Conservation (phyloP, 177 flowering plant species). For the Vitis hybrid region DNA sequence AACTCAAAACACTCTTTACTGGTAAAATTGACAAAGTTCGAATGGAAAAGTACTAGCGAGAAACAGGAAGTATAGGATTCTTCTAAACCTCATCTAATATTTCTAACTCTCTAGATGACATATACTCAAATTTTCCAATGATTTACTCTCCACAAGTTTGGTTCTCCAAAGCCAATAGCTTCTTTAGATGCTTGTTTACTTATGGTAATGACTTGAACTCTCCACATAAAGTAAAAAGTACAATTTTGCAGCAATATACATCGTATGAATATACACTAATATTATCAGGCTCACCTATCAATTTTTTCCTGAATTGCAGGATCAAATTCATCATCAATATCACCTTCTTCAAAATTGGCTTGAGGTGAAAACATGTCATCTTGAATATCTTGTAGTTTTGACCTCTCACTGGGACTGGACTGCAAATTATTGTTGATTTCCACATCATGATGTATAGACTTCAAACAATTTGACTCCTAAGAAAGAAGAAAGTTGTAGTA, state of each 20-base stretch:
- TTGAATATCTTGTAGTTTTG: constrained; percentile 21
- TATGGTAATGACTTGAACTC: background rate
- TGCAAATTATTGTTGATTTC: constrained; percentile 12
- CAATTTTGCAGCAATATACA: too few species aligned
- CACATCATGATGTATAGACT: constrained; percentile 22
- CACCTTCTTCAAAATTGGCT: constrained; percentile 54
- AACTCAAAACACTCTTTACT: too few species aligned
- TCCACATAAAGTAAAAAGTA: background rate
- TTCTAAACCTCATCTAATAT: too few species aligned
- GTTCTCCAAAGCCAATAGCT: too few species aligned
- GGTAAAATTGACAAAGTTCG: too few species aligned
- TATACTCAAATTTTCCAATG: too few species aligned
- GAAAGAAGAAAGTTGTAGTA: background rate
- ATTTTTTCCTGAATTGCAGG: constrained; percentile 64
- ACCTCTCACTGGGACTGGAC: constrained; percentile 17
- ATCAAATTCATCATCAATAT: constrained; percentile 68
- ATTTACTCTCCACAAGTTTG: too few species aligned
- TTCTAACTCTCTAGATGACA: too few species aligned
- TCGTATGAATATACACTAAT: background rate
- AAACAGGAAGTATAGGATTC: too few species aligned
- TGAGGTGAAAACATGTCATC: constrained; percentile 33
- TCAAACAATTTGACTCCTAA: constrained; percentile 38
- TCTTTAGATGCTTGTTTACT: background rate
- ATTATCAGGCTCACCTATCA: constrained; percentile 51
- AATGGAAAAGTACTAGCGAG: too few species aligned